Percentiles rank a stretch among this genome's conserved stretches.
These are phyloP conservation scores for Adiantum capillusveneris DNA, from an alignment of 75 land plant species.

Conservation along the genomic window DNA sequence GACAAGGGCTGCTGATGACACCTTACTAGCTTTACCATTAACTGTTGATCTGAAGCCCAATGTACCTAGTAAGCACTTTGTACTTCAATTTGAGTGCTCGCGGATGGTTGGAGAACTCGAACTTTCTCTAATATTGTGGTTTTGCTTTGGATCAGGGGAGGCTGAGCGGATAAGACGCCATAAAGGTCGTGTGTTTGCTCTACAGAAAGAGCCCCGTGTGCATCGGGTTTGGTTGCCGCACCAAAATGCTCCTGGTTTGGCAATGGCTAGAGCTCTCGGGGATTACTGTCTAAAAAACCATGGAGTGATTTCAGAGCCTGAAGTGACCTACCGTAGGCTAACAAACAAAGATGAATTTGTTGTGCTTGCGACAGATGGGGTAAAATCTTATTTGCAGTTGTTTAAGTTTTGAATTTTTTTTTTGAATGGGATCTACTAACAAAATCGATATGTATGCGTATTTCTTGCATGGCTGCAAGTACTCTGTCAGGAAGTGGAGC, in stretches of 20 bases:
- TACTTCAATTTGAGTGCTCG: too few relatives aligned
- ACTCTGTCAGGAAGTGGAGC: too few relatives aligned
- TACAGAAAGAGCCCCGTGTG: constrained; percentile 49
- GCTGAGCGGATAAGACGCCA: constrained; percentile 46
- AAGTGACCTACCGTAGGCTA: constrained; percentile 36
- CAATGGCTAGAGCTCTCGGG: constrained; percentile 69
- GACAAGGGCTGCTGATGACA: constrained; percentile 49
- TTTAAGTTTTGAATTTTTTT: too few relatives aligned
- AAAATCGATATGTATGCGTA: too few relatives aligned
- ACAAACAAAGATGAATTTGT: constrained; percentile 50
- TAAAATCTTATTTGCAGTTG: too few relatives aligned
- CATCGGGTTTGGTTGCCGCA: constrained; percentile 59
- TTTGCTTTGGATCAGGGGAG: constrained; percentile 32
- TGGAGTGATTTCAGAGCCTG: constrained; percentile 55
- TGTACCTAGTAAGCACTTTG: constrained; percentile 44
- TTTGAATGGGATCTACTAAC: too few relatives aligned
- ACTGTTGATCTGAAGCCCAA: constrained; percentile 85
- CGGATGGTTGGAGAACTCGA: too few relatives aligned
- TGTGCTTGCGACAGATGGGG: constrained; percentile 75
- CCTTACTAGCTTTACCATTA: constrained; percentile 53
- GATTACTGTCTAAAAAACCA: constrained; percentile 62
- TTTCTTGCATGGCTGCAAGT: too few relatives aligned
- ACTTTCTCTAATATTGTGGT: too few relatives aligned
- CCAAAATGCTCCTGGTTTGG: constrained; percentile 57
- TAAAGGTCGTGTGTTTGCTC: constrained; percentile 54